These are phyloP conservation scores for Rhizodiscina lignyota DNA, from an alignment of 495 filamentous ascomycete genomes.

Conservation along the genomic window DNA sequence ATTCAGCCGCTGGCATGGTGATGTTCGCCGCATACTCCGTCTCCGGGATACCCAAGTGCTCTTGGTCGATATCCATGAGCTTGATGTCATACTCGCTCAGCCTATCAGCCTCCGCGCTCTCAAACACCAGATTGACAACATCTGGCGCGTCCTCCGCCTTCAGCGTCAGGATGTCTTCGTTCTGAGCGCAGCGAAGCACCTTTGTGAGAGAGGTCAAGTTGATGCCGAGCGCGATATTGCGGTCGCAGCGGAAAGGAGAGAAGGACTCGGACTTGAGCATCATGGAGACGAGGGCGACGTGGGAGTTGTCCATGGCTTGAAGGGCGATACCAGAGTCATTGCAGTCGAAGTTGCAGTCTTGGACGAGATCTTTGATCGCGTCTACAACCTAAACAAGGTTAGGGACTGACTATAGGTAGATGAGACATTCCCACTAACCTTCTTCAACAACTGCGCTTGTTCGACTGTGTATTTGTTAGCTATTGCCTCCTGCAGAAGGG, in stretches of 20 bases:
- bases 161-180: constrained; percentile 86
- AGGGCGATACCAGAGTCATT: constrained; percentile 98
- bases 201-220: constrained; percentile 94
- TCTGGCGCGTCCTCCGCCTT: constrained; percentile 97
- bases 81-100: constrained; percentile 98
- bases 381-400: constrained; percentile 62
- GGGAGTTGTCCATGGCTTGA: constrained; percentile 99
- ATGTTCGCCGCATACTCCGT: constrained; percentile 93
- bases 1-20: constrained; percentile 75
- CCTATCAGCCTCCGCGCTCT: constrained; percentile 76
- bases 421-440: constrained; percentile 36
- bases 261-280: constrained; percentile 91
- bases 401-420: constrained; percentile 5
- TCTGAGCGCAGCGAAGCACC: constrained; percentile 86
- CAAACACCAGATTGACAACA: constrained; percentile 86
- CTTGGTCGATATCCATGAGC: constrained; percentile 99
- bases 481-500: too few species aligned
- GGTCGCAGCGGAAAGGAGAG: constrained; percentile 94
- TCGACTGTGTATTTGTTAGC: too few species aligned
- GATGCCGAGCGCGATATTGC: constrained; percentile 95
- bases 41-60: constrained; percentile 95
- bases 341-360: constrained; percentile 99
- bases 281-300: constrained; percentile 98
- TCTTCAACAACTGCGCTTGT: constrained; percentile 88
- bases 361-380: constrained; percentile 96